Evolutionary conservation across 441 rosid species (phyloP).

Genomic region (Syzygium syzygioides): DNA sequence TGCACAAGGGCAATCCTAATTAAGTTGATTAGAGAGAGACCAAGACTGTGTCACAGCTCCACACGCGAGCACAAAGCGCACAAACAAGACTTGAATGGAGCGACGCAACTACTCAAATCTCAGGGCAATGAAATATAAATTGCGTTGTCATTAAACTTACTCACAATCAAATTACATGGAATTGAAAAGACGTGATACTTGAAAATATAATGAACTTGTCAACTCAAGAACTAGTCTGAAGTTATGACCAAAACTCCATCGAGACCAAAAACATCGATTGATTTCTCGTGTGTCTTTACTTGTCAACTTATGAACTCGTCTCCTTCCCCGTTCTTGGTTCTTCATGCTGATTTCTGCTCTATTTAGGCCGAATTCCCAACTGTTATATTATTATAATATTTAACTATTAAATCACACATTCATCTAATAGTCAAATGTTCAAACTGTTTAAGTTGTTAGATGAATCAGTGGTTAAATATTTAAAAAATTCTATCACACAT

Average conservation of each 20-base stretch:
- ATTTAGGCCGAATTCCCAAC: neutral
- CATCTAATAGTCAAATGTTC: no score
- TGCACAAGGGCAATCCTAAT: neutral
- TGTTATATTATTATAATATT: no score
- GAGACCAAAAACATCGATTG: neutral
- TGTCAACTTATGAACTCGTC: neutral
- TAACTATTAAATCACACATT: no score
- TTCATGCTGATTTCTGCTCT: neutral
- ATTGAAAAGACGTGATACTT: neutral
- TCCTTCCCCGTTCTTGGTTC: neutral
- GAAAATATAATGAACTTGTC: neutral
- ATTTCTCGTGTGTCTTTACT: neutral
- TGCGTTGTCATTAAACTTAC: neutral
- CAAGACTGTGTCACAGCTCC: neutral
- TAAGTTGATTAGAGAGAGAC: neutral
- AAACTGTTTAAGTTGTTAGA: no score
- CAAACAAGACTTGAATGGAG: neutral
- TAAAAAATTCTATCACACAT: no score
- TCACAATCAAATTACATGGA: neutral
- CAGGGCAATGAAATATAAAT: neutral
- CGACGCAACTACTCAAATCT: neutral
- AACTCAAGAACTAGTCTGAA: neutral
- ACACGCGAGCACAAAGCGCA: neutral
- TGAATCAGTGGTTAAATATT: no score
- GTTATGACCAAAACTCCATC: no score